Evolutionary conservation across 495 filamentous ascomycete species (phyloP).

Genomic region (Aspergillus biplanus): DNA sequence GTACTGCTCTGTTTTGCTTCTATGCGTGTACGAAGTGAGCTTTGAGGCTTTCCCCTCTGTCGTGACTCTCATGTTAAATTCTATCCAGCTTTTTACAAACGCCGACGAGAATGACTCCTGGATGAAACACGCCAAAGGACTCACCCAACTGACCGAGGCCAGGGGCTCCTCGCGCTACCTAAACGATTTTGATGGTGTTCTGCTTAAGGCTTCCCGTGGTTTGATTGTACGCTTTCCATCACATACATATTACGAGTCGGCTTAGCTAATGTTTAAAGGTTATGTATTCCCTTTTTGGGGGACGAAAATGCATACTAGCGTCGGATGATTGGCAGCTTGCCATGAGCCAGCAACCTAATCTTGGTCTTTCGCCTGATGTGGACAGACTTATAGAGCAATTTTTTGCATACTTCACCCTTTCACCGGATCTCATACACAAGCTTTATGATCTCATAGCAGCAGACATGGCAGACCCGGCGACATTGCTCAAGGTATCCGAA

Average conservation of each 20-base stretch:
- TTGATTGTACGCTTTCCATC: conserved; percentile 31
- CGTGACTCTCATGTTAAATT: conserved; percentile 4
- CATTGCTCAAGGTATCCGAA: conserved; percentile 23
- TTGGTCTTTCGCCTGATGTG: conserved; percentile 18
- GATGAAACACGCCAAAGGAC: conserved; percentile 44
- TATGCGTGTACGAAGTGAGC: conserved; percentile 43
- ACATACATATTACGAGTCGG: not conserved
- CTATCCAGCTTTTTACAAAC: conserved; percentile 37
- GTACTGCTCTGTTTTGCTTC: conserved; percentile 37
- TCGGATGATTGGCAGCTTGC: conserved; percentile 36
- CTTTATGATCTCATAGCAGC: conserved; percentile 30
- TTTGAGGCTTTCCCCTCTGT: not conserved
- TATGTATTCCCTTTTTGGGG: conserved; percentile 42
- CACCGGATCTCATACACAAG: conserved; percentile 37
- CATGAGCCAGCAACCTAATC: conserved; percentile 32
- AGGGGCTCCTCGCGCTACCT: conserved; percentile 34
- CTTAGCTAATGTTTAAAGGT: conserved; percentile 25
- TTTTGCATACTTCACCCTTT: conserved; percentile 36
- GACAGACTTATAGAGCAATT: conserved; percentile 34
- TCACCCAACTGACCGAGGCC: conserved; percentile 34
- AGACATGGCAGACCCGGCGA: conserved; percentile 19
- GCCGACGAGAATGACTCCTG: conserved; percentile 35
- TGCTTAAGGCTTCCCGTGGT: conserved; percentile 39
- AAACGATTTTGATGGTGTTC: conserved; percentile 30
- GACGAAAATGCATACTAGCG: conserved; percentile 35